Percentiles rank a stretch among this genome's conserved stretches.
Evolutionary conservation across 1,139 yeast genomes (phyloP).

Genomic region (Candida tropicalis): DNA sequence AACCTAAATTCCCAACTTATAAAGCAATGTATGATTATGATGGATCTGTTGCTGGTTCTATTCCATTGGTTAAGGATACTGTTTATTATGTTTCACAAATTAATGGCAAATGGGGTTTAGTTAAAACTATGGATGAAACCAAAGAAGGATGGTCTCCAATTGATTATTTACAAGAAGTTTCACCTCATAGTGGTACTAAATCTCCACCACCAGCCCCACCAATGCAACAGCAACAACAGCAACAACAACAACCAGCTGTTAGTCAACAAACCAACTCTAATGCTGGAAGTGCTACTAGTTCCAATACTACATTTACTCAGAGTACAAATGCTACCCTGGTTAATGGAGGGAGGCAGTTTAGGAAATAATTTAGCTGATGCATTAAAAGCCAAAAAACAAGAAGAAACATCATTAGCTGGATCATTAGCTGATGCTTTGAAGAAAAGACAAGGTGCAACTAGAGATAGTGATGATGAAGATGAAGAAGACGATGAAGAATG

Average conservation of each 20-base stretch:
- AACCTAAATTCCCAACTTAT: conserved; percentile 75
- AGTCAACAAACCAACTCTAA: conserved; percentile 12
- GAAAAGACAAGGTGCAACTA: conserved; percentile 78
- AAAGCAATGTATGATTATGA: conserved; percentile 88
- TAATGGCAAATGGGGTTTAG: conserved; percentile 90
- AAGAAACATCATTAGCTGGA: conserved; percentile 70
- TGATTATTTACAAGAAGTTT: conserved; percentile 75
- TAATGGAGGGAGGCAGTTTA: conserved; percentile 27
- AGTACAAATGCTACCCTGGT: conserved; percentile 18
- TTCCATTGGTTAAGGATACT: conserved; percentile 77
- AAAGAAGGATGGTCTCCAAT: conserved; percentile 98
- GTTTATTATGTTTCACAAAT: conserved; percentile 69
- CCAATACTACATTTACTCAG: conserved; percentile 16
- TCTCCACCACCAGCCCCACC: conserved; percentile 37
- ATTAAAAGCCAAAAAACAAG: conserved; percentile 64
- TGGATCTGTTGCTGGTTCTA: conserved; percentile 80
- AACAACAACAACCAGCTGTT: conserved; percentile 8
- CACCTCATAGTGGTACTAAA: conserved; percentile 28
- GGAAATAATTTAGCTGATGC: conserved; percentile 79
- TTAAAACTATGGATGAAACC: conserved; percentile 71
- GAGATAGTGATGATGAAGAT: conserved; percentile 75
- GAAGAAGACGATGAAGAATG: conserved; percentile 64
- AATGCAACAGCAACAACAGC: conserved; percentile 20
- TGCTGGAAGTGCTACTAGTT: conserved; percentile 17
- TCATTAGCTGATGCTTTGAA: conserved; percentile 90